Evolutionary conservation across 2,329 filamentous ascomycete species (phyloP), one percentile per base, ranked within the genome.

Genomic region (Penicillium sp.): DNA sequence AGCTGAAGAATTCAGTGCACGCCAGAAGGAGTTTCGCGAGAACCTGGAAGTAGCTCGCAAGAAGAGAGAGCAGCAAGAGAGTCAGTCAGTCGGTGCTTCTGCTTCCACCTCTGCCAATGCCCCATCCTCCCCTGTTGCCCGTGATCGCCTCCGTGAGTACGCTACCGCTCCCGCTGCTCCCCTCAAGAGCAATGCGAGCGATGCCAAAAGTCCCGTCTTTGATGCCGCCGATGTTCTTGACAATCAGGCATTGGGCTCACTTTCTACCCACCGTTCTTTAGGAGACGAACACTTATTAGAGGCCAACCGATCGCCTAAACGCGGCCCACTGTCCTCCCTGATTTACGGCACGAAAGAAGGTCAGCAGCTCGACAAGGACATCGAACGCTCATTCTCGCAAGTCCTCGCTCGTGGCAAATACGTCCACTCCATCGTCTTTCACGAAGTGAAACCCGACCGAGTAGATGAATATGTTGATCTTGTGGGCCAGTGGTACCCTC

Each of bases 301-400:
- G 72, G 82, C 84, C 65, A 83, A 82, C 60, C 84, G 87, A 67
- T 75, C 83, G 56, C 81, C 85, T 60, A 91, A 89, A 75, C 91
- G 90, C 65, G 90, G 87, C 17, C 87, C 91, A 45, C 79, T 99
- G 62, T 90, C 91, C 41, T 94, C 90, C 70, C 87, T 99, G 70
- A 96, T 99, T 75, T 98, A 99, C 79, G 95, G 95, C 73, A 99
- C 95, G 15, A 93, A 95, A 74, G 94, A 98, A 79, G 95, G 93
- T 35, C 89, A 93, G 64, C 91, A 97, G 81, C 87, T 97, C 76
- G 95, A 99, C 74, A 91, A 91, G 67, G 94, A 98, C 81, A 94
- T 99, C 73, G 93, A 98, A 82, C 89, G 93, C 62, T 96, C 91
- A 75, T 99, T 98, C 82, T 96, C 91, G 56, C 93, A 97, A 78